Evolutionary conservation across 768 basidiomycete species (phyloP), one percentile per base, ranked within the genome.

Genomic region (Boletus pseudo-olivaceus): DNA sequence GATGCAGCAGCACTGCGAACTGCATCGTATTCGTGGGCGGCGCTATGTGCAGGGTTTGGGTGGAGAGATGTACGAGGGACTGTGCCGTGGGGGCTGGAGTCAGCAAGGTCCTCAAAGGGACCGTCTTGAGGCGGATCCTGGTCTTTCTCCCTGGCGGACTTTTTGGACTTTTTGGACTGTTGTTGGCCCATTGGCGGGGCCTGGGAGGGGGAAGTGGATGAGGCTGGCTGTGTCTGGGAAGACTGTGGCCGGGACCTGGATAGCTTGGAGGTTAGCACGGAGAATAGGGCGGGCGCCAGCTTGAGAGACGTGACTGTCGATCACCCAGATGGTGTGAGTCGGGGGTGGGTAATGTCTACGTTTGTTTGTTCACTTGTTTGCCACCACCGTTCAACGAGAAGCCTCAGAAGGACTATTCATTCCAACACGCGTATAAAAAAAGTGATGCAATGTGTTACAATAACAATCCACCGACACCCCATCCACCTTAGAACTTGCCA

Each of bases 241-340:
- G 88, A 89, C 67, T 87, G 84, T 37, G 84, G 77, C 75, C 89
- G 78, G 63, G 83, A 81, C 79, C 81, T 85, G 61, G 84, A 60
- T 53, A 88, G 77, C 71, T 86, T 79, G 57, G 83, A 84, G 57
- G 87, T 79, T 58, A 91, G 81, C 40, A 83, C 87, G 66, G 88
- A 86, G 67, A 91, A 77, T 45, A 91, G 79, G 66, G 88, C 85
- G 44, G 88, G 88, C 75, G 89, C 89, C 89, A 91, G 88, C 70
- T 80, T 89, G 76, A 54, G 63, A 49, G 56, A 62, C 52, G 64
- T 54, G 63, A 57, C 61, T 62, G 60, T 67, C 68, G 61, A 61
- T 62, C 63, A 67, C 59, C 44, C 52, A 60, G 58, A 59, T 59
- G 58, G 60, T 61, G 59, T 60, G 46, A 45, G 66, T 69, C 57